Base-by-base conservation (phyloP, 257 asterid species). In the Capsicum chinense region DNA sequence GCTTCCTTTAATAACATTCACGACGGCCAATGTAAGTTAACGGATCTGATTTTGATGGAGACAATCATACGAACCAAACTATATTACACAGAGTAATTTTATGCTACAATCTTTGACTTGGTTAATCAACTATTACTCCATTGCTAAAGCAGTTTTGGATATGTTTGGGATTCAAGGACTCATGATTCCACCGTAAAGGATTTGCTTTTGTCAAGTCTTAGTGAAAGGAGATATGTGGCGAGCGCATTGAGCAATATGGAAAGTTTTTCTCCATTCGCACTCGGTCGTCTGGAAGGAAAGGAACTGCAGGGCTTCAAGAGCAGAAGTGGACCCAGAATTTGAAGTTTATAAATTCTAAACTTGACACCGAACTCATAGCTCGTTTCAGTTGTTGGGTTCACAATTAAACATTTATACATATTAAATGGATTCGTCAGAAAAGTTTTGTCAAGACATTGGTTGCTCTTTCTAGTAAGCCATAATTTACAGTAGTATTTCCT, bases 11-110 rank as follows among this genome's bases (percentile, higher is more conserved):
- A 47, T 47, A 58, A 5, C 58, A 71, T 47, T 47, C 42, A 71
- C 39, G 59, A 71, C 47, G 39, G n/a, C n/a, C 79, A 71, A 68
- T 71, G 39, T n/a, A 71, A 44, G 80, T 47, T 58, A 47, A 10
- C 39, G 9, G 17, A 10, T 71, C 19, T n/a, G 59, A 47, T 47
- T 71, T 47, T 3, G 56, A n/a, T 71, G 42, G 47, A 47, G 80
- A 48, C 9, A 47, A 71, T 71, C 59, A 71, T 11, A 16, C 5
- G 39, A 71, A 12, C 39, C 16, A 71, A 44, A 71, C 16, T 48
- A 47, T 39, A 47, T n/a, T n/a, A 50, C 42, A 74, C 9, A 26
- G 1, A 48, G 44, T 50, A 74, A 48, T 50, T 48, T 48, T 50
- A 50, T 3, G 60, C 39, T 3, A 19, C 60, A 26, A 50, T 50